These are phyloP conservation scores for Geosmithia flava DNA, from an alignment of 2,329 filamentous ascomycete species.

Conservation along the genomic window DNA sequence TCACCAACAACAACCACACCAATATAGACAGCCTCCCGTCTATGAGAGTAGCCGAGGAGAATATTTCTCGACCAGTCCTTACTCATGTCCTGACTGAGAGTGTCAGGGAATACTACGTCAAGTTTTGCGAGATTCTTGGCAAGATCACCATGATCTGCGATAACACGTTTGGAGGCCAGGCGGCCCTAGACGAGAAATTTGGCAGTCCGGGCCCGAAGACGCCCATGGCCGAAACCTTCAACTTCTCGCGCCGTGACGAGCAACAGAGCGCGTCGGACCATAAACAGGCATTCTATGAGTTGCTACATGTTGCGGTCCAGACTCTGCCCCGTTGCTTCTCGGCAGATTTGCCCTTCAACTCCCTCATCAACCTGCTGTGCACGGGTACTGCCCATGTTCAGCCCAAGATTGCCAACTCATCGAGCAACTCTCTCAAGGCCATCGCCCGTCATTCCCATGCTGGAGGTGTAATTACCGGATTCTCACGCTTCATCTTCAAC, in stretches of 20 bases:
- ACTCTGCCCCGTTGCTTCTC: slow-evolving; percentile 90
- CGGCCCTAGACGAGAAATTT: slow-evolving; percentile 91
- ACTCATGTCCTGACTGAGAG: slow-evolving; percentile 56
- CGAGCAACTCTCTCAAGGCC: slow-evolving; percentile 83
- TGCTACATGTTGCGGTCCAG: slow-evolving; percentile 90
- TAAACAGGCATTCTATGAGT: slow-evolving; percentile 89
- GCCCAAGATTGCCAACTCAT: slow-evolving; percentile 81
- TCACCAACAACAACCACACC: neutral
- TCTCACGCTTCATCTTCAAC: slow-evolving; percentile 95
- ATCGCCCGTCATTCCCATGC: slow-evolving; percentile 90
- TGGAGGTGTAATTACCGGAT: slow-evolving; percentile 91
- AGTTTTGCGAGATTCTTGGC: slow-evolving; percentile 89
- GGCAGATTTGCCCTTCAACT: slow-evolving; percentile 81
- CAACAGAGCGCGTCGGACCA: slow-evolving; percentile 61
- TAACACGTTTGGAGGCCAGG: slow-evolving; percentile 93
- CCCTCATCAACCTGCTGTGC: slow-evolving; percentile 86
- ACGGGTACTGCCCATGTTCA: slow-evolving; percentile 96
- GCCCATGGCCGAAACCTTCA: slow-evolving; percentile 88
- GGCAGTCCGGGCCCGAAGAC: slow-evolving; percentile 80
- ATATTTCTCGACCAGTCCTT: slow-evolving; percentile 53
- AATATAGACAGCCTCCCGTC: slow-evolving; percentile 6
- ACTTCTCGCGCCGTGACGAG: slow-evolving; percentile 76
- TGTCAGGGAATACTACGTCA: slow-evolving; percentile 73
- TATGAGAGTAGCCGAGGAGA: slow-evolving; percentile 37
- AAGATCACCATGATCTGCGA: slow-evolving; percentile 96